A percentile compares a stretch with the other conserved stretches of the same genome.
Conservation (phyloP, 73 alveolate genomes). For the Paramecium sexaurelia region DNA sequence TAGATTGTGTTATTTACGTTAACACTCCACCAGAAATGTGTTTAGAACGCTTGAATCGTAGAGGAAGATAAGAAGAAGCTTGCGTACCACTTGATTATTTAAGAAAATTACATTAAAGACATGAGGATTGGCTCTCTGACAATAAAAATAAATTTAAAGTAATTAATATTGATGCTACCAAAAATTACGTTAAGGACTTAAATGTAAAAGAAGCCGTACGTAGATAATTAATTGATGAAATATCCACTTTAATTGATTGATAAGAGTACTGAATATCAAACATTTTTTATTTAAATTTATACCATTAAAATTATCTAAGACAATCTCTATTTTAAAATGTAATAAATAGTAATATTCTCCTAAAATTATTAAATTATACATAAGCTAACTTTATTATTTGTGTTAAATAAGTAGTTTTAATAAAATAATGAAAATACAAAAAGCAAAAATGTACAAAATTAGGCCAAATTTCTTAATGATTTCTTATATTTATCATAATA, state of each 20-base stretch:
- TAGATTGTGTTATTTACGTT: constrained; percentile 44
- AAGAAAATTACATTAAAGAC: background rate
- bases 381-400: too few relatives aligned
- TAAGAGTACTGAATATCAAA: background rate
- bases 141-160: background rate
- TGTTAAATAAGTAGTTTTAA: too few relatives aligned
- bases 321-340: too few relatives aligned
- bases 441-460: too few relatives aligned
- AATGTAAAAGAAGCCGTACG: background rate
- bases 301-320: background rate
- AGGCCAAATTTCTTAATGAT: too few relatives aligned
- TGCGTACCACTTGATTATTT: background rate
- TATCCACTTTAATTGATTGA: constrained; percentile 12
- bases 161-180: constrained; percentile 19
- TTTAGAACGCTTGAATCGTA: constrained; percentile 1
- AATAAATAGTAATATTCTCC: too few relatives aligned
- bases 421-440: too few relatives aligned
- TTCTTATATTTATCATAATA: too few relatives aligned
- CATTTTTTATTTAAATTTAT: background rate
- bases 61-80: constrained; percentile 57
- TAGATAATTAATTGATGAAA: background rate
- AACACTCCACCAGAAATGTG: constrained; percentile 44
- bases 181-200: background rate
- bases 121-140: constrained; percentile 25
- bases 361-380: too few relatives aligned